Conservation (phyloP, 140 eudicot genomes). For the Senecio squalidus region DNA sequence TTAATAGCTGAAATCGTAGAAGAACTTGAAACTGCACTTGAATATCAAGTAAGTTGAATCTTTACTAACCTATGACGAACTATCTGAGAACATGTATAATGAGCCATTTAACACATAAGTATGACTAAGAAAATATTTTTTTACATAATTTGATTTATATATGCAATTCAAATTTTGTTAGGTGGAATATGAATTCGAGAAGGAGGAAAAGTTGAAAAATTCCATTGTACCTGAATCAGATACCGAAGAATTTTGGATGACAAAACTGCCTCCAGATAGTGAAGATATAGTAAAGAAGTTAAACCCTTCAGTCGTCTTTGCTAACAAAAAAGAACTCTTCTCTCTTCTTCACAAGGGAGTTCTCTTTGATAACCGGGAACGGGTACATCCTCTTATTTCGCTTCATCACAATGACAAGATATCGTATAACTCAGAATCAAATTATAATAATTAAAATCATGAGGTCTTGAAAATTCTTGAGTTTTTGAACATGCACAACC, state of each 20-base stretch:
- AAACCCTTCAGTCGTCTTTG: background rate
- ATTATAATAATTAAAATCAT: background rate
- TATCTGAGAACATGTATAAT: background rate
- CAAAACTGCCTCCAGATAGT: slow-evolving; percentile 5
- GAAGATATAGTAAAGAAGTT: slow-evolving; percentile 10
- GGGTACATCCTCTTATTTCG: background rate
- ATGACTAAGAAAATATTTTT: background rate
- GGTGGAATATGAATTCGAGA: slow-evolving; percentile 7
- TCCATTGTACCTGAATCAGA: background rate
- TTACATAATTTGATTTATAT: background rate
- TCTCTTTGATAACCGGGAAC: background rate
- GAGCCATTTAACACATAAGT: background rate
- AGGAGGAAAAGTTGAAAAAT: background rate
- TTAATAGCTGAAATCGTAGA: background rate
- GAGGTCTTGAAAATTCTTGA: background rate
- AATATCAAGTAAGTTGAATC: background rate
- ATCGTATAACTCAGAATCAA: too few relatives aligned
- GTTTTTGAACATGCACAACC: background rate
- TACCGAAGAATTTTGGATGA: slow-evolving; percentile 3
- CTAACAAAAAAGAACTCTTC: slow-evolving; percentile 6
- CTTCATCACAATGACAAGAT: background rate
- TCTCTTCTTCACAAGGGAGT: slow-evolving; percentile 7
- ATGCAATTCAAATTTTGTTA: background rate
- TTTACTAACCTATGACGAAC: background rate
- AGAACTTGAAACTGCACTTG: background rate